Percentiles rank a stretch among this genome's conserved stretches.
These are phyloP conservation scores for Pleurotus tuber-regium DNA, from an alignment of 768 basidiomycete species.

Conservation along the genomic window DNA sequence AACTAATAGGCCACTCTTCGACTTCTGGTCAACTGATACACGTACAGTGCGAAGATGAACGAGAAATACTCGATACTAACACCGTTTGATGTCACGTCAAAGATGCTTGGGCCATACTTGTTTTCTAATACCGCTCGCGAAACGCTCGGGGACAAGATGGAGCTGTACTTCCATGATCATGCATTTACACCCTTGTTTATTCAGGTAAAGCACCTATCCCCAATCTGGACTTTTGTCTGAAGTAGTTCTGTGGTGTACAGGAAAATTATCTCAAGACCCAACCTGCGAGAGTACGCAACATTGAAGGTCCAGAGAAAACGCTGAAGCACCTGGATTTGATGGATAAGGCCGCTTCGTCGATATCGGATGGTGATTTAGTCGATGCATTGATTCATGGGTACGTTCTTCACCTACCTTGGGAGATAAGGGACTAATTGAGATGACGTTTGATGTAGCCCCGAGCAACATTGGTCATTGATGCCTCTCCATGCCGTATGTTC, in stretches of 20 bases:
- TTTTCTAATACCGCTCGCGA: slow-evolving; percentile 82
- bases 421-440: slow-evolving; percentile 1
- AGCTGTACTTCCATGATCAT: slow-evolving; percentile 95
- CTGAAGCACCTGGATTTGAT: slow-evolving; percentile 79
- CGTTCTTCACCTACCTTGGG: slow-evolving; percentile 13
- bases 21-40: neutral
- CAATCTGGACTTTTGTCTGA: neutral
- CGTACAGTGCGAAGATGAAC: slow-evolving; percentile 74
- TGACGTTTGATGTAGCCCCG: slow-evolving; percentile 50
- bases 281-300: slow-evolving; percentile 57
- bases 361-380: slow-evolving; percentile 93
- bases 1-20: neutral
- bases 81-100: slow-evolving; percentile 89
- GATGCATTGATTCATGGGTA: slow-evolving; percentile 94
- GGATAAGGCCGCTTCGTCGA: slow-evolving; percentile 85
- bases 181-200: slow-evolving; percentile 94
- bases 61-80: slow-evolving; percentile 90
- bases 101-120: slow-evolving; percentile 87
- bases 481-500: slow-evolving; percentile 92
- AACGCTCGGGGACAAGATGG: slow-evolving; percentile 89
- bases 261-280: slow-evolving; percentile 93
- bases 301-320: slow-evolving; percentile 59
- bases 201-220: slow-evolving; percentile 50
- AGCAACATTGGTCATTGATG: slow-evolving; percentile 96
- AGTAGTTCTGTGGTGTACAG: slow-evolving; percentile 39